Conservation (phyloP, 352 stramenopile species). For the Globisporangium paroecandrum region DNA sequence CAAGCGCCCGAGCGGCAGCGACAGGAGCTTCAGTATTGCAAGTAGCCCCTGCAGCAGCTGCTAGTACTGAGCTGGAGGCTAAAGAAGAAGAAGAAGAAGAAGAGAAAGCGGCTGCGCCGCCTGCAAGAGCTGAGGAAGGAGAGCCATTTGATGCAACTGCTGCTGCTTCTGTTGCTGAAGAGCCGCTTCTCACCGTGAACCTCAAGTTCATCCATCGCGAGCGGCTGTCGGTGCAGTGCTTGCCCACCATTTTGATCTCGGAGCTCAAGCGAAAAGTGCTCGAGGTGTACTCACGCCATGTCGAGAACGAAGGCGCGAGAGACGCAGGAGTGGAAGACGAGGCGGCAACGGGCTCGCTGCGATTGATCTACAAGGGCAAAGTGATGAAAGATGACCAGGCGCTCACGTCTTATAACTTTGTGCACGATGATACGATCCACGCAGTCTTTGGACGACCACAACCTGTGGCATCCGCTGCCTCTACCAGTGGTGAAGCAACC, state of each 20-base stretch:
- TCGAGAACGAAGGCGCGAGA: neutral
- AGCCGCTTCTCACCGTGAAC: slow-evolving; percentile 22
- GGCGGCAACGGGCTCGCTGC: slow-evolving; percentile 12
- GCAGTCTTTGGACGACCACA: slow-evolving; percentile 28
- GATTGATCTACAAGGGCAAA: slow-evolving; percentile 54
- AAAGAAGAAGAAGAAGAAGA: slow-evolving; percentile 11
- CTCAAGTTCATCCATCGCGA: slow-evolving; percentile 46
- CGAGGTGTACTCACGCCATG: slow-evolving; percentile 6
- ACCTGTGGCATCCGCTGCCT: neutral
- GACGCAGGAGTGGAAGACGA: neutral
- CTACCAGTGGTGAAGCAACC: neutral
- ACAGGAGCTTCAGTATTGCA: neutral
- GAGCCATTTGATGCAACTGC: neutral
- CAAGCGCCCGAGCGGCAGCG: neutral
- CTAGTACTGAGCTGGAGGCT: neutral
- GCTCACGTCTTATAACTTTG: slow-evolving; percentile 31
- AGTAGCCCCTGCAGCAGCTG: neutral
- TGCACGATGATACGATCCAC: slow-evolving; percentile 38
- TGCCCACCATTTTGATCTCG: slow-evolving; percentile 17
- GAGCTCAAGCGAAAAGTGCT: slow-evolving; percentile 29
- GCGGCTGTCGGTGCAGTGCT: slow-evolving; percentile 24
- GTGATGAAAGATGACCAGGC: slow-evolving; percentile 39
- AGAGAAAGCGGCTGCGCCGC: slow-evolving; percentile 4
- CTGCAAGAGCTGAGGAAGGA: neutral
- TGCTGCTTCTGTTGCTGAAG: neutral